Base-by-base conservation (phyloP, 2,329 filamentous ascomycete genomes). In the Sarocladiaceae sp. region DNA sequence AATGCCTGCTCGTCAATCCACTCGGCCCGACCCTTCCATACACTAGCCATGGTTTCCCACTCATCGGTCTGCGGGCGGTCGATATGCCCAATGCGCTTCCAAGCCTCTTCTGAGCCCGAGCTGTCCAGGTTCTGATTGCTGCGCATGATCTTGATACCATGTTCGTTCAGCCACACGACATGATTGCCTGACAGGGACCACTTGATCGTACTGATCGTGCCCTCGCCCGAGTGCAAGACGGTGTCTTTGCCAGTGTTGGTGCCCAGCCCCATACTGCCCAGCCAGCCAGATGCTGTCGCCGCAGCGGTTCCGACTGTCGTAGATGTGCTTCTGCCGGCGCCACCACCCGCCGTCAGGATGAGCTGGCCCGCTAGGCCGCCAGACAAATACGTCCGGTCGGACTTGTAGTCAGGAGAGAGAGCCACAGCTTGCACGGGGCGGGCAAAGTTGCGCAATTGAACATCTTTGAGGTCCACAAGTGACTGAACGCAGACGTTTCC, bases 61-160 rank as follows among this genome's bases (percentile, higher is more conserved):
- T 87, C 85, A 8, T 87, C 84, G 4, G 87, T 88, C 61, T 90
- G 88, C 2, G 94, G 94, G 39, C 91, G 83, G 64, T 96, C 91
- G 55, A 96, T 86, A 64, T 97, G 93, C 22, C 90, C 92, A 56
- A 99, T 90, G 10, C 93, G 82, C 68, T 94, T 96, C 95, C 95
- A 99, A 2, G 92, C 90, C 58, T 87, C 85, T 15, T 97, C 92
- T 2, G 79, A 73, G 62, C 96, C 87, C 12, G 79, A 78, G 56
- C 76, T 84, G 5, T 95, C 90, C 4, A 97, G 77, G 59, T 92
- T 83, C 18, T 95, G 65, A 64, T 94, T 90, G 4, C 90, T 90
- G 33, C 94, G 83, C 92, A 97, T 97, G 55, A 99, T 94, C 67
- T 97, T 97, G 65, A 97, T 95, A 3, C 94, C 94, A 62, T 95